Percentiles rank a stretch among this genome's conserved stretches.
phyloP scores from a whole-genome alignment of 164 flowering plant genomes.

The Umbilicus rupestris region DNA sequence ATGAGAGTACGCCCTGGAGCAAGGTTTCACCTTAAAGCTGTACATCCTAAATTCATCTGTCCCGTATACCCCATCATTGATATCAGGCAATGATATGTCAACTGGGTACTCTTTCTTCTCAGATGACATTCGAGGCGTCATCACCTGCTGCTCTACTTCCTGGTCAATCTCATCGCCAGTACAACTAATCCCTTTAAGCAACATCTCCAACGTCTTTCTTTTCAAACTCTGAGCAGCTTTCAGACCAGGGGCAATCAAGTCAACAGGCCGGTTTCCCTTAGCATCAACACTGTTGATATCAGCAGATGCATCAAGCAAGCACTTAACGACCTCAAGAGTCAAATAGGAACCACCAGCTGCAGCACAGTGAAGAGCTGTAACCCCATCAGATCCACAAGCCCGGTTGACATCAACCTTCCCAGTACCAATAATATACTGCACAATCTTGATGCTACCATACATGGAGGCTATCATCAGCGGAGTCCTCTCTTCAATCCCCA shows the following conservation, averaged over 20 bases:
- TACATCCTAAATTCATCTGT: conserved; percentile 91
- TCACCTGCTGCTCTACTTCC: conserved; percentile 18
- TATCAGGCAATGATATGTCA: conserved; percentile 63
- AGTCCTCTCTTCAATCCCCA: conserved; percentile 72
- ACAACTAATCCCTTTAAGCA: conserved; percentile 32
- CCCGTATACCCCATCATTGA: conserved; percentile 68
- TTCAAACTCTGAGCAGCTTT: conserved; percentile 12
- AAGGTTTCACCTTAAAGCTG: conserved; percentile 84
- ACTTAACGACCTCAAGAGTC: conserved; percentile 37
- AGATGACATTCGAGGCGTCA: conserved; percentile 17
- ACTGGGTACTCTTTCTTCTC: conserved; percentile 77
- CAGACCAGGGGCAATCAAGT: conserved; percentile 27
- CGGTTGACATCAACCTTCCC: conserved; percentile 49
- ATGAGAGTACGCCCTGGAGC: conserved; percentile 86
- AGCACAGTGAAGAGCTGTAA: conserved; percentile 87
- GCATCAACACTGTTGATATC: conserved; percentile 38
- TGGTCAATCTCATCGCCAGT: conserved; percentile 11
- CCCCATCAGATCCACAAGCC: conserved; percentile 55
- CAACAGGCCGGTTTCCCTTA: conserved; percentile 41
- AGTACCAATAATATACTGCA: conserved; percentile 41
- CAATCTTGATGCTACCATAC: conserved; percentile 55
- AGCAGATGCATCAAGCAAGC: conserved; percentile 55
- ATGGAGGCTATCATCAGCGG: conserved; percentile 75
- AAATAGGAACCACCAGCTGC: conserved; percentile 63
- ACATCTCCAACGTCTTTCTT: conserved; percentile 27